Evolutionary conservation across 768 basidiomycete species (phyloP), one percentile per base, ranked within the genome.

Genomic region (Boletus sp.): DNA sequence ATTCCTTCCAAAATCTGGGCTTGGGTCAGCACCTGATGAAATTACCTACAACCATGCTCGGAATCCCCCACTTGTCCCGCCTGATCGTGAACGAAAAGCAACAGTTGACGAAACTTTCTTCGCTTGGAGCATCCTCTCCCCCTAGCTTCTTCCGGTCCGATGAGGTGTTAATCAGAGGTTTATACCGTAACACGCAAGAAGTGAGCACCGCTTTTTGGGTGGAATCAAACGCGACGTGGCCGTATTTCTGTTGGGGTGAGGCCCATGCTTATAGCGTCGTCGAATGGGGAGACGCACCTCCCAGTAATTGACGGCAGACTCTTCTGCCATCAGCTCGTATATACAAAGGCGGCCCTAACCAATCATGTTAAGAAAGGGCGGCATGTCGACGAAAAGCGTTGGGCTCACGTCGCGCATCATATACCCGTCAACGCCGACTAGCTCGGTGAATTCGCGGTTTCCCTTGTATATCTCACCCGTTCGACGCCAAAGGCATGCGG

Each of bases 401-500:
- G 15, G 30, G n/a, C 84, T 64, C 64, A 89, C 89, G 57, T 94
- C 93, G n/a, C 90, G 85, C 75, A 96, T 81, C 83, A 90, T 87
- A 58, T 85, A 85, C 39, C 91, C 89, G 55, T 94, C 91, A 32
- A 97, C 80, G 20, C 94, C 88, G 33, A 97, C 83, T 8, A 98
- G 78, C 66, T 93, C 92, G 7, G 93, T 87, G 70, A 99, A 98
- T 74, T 96, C 94, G 54, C 92, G 83, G 69, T 99, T 99, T 44
- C 90, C 95, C 72, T 98, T 98, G 79, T 98, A 98, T 60, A 98
- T 98, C 76, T 98, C 95, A 35, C 96, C 96, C 3, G 96, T 99
- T 47, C 96, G 79, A 29, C 95, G 80, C 96, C 96, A 98, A 7
- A 98, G 80, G 63, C 96, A 99, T 0, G 94, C 94, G 0, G 96